phyloP scores from a whole-genome alignment of 1,139 yeast species.

The Wickerhamomyces sp. region DNA sequence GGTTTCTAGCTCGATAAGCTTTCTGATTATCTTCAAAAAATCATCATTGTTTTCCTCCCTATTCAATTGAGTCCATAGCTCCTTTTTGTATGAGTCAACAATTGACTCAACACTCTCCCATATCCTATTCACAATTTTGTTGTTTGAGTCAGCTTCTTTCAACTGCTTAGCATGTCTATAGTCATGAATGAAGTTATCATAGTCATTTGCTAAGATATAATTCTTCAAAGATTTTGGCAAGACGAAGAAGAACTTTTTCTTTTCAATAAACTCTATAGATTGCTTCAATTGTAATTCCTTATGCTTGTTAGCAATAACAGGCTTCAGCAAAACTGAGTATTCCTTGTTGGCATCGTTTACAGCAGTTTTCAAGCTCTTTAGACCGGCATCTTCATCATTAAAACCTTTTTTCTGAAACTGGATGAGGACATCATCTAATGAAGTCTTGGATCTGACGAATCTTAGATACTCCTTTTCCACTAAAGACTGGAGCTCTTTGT shows the following conservation, averaged over 20 bases:
- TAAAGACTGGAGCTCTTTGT: slow-evolving; percentile 58
- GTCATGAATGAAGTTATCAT: slow-evolving; percentile 65
- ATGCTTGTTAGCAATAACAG: slow-evolving; percentile 60
- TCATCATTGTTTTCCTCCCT: slow-evolving; percentile 34
- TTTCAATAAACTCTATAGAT: slow-evolving; percentile 59
- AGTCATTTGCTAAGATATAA: slow-evolving; percentile 57
- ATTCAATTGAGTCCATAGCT: slow-evolving; percentile 56
- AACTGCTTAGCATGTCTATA: slow-evolving; percentile 51
- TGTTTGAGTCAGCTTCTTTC: slow-evolving; percentile 16
- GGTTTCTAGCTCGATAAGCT: slow-evolving; percentile 54
- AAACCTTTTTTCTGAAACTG: slow-evolving; percentile 41
- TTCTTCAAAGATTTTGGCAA: slow-evolving; percentile 57
- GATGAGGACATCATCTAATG: slow-evolving; percentile 51
- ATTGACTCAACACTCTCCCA: slow-evolving; percentile 67
- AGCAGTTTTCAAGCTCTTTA: slow-evolving; percentile 42
- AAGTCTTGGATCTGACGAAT: slow-evolving; percentile 72
- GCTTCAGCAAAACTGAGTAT: slow-evolving; percentile 70
- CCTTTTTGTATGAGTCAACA: slow-evolving; percentile 58
- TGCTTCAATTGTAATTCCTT: slow-evolving; percentile 56
- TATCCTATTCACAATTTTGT: slow-evolving; percentile 41
- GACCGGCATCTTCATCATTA: slow-evolving; percentile 17
- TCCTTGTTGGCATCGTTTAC: slow-evolving; percentile 44
- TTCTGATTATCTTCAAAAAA: slow-evolving; percentile 52
- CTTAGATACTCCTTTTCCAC: slow-evolving; percentile 71
- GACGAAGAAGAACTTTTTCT: slow-evolving; percentile 62